phyloP scores from a whole-genome alignment of 495 filamentous ascomycete genomes.

The Penicillium riverlandense region DNA sequence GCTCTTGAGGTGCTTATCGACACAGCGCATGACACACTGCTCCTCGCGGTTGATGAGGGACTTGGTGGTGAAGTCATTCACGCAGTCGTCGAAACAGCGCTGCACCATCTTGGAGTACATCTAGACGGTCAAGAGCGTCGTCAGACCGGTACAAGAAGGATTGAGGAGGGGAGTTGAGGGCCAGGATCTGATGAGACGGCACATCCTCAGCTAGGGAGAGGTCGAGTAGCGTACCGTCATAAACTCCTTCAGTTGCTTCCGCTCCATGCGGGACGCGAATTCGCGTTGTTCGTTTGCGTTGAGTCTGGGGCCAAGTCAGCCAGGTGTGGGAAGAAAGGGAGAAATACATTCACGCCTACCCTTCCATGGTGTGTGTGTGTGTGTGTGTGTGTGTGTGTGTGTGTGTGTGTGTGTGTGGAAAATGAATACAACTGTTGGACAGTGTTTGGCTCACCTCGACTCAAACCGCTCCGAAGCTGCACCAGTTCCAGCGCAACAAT shows the following conservation, averaged over 20 bases:
- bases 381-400: slow-evolving; percentile 28
- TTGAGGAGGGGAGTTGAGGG: neutral
- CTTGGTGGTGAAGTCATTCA: slow-evolving; percentile 98
- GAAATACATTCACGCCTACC: slow-evolving; percentile 18
- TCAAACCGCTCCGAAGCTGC: no score
- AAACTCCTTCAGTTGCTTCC: slow-evolving; percentile 97
- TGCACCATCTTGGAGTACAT: slow-evolving; percentile 96
- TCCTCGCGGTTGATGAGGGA: slow-evolving; percentile 79
- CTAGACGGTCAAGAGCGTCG: slow-evolving; percentile 35
- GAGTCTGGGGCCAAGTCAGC: slow-evolving; percentile 39
- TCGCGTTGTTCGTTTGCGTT: slow-evolving; percentile 80
- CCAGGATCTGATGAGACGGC: neutral
- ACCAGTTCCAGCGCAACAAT: no score
- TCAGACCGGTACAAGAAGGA: neutral
- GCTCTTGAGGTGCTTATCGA: slow-evolving; percentile 88
- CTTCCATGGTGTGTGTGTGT: slow-evolving; percentile 33
- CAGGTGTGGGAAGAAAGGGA: neutral
- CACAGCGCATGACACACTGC: slow-evolving; percentile 84
- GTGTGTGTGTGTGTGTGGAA: slow-evolving; percentile 19
- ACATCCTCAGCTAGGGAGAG: neutral
- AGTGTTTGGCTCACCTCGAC: no score
- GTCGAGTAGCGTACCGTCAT: slow-evolving; percentile 62
- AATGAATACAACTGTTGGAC: neutral
- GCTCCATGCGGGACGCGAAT: slow-evolving; percentile 85
- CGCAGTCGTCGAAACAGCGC: slow-evolving; percentile 91